phyloP scores from a whole-genome alignment of 495 filamentous ascomycete genomes.

The Podospora pseudoanserina region DNA sequence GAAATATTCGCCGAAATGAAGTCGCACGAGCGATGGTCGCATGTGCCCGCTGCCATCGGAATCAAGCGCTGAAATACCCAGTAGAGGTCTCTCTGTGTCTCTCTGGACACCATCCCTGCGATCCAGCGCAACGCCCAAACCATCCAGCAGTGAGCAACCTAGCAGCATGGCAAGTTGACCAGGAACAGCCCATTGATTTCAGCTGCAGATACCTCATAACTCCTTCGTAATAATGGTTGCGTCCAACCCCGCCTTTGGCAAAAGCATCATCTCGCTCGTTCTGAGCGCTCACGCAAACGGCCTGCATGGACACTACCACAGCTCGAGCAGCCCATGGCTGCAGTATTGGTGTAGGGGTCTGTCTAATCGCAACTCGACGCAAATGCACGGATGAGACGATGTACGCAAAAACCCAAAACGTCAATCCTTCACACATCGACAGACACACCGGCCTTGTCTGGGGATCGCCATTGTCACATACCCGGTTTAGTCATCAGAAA shows the following conservation, averaged over 20 bases:
- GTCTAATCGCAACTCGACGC: not conserved
- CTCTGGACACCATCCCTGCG: not conserved
- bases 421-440: not conserved
- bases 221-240: not conserved
- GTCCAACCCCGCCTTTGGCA: not conserved
- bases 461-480: not conserved
- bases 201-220: not conserved
- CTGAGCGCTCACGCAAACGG: not conserved
- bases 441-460: not conserved
- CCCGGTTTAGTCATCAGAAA: not conserved
- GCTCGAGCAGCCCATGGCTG: not conserved
- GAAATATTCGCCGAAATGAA: conserved; percentile 10
- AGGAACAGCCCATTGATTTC: not conserved
- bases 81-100: not conserved
- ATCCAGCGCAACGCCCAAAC: not conserved
- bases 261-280: not conserved
- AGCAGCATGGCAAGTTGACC: too few relatives aligned
- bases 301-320: too few relatives aligned
- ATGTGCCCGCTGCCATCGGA: not conserved
- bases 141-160: not conserved
- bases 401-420: not conserved
- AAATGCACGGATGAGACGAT: not conserved
- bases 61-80: conserved; percentile 1
- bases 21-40: conserved; percentile 13
- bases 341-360: not conserved